Conservation (phyloP, 2,329 filamentous ascomycete species). For the Sclerotinia trifoliorum region DNA sequence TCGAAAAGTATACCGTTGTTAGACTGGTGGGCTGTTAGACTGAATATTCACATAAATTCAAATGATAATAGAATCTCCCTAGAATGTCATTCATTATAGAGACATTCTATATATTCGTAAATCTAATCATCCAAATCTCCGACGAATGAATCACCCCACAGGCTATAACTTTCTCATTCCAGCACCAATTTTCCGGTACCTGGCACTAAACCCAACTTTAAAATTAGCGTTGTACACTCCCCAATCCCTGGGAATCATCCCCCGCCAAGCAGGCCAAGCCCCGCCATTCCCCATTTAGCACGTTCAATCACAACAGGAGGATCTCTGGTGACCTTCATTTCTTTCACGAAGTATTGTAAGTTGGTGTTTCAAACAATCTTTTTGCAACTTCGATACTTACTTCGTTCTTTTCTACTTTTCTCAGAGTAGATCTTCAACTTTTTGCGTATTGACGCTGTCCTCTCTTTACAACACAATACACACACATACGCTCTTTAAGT, state of each 20-base stretch:
- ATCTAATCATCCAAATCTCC: too few species aligned
- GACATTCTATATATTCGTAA: too few species aligned
- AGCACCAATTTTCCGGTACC: background rate
- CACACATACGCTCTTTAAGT: background rate
- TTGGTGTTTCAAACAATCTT: background rate
- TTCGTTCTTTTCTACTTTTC: background rate
- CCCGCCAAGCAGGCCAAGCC: constrained; percentile 15
- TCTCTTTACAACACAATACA: constrained; percentile 8
- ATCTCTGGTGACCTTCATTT: constrained; percentile 2
- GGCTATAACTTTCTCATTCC: background rate
- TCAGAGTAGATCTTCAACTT: background rate
- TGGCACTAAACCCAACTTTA: constrained; percentile 10
- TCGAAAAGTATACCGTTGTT: too few species aligned
- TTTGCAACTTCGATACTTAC: too few species aligned
- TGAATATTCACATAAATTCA: too few species aligned
- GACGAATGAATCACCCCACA: too few species aligned
- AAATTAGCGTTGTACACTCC: background rate
- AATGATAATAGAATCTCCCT: background rate
- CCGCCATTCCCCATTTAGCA: constrained; percentile 10
- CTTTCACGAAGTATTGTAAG: constrained; percentile 1
- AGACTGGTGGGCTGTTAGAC: too few species aligned
- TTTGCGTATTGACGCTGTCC: constrained; percentile 20
- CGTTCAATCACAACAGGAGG: constrained; percentile 3
- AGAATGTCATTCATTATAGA: background rate
- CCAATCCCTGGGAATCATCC: background rate